Conservation (phyloP, 2,329 filamentous ascomycete genomes). For the Claviceps maximensis region DNA sequence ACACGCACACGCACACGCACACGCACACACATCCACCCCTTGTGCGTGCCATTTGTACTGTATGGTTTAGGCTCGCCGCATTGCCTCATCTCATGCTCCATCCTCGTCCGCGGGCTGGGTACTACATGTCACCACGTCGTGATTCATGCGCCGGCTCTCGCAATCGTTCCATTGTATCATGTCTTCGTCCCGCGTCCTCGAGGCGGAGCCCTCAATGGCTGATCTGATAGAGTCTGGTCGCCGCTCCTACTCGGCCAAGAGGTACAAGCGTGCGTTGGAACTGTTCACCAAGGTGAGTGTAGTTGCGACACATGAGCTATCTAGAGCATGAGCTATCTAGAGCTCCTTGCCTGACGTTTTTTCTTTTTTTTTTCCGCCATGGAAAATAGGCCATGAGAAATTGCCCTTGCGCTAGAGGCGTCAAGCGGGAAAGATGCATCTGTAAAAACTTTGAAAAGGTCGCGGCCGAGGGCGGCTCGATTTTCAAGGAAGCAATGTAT, state of each 20-base stretch:
- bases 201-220: constrained; percentile 1
- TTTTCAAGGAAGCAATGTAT: constrained; percentile 29
- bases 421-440: constrained; percentile 15
- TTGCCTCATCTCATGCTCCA: background rate
- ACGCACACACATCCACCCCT: background rate
- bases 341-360: background rate
- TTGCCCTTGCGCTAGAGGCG: constrained; percentile 21
- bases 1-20: too few species aligned
- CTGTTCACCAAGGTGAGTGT: constrained; percentile 23
- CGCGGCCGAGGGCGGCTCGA: constrained; percentile 19
- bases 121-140: constrained; percentile 1
- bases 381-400: constrained; percentile 22
- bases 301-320: background rate
- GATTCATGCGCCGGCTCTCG: constrained; percentile 6
- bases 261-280: constrained; percentile 22
- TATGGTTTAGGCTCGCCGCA: background rate
- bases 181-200: constrained; percentile 5
- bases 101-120: background rate
- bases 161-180: constrained; percentile 6
- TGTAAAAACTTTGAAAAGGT: constrained; percentile 19
- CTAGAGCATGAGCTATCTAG: background rate
- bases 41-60: too few species aligned
- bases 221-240: constrained; percentile 19
- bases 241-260: constrained; percentile 18
- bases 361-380: too few species aligned